Evolutionary conservation across 2,329 filamentous ascomycete genomes (phyloP), one percentile per base, ranked within the genome.

Genomic region (Alternaria triticimaculans): DNA sequence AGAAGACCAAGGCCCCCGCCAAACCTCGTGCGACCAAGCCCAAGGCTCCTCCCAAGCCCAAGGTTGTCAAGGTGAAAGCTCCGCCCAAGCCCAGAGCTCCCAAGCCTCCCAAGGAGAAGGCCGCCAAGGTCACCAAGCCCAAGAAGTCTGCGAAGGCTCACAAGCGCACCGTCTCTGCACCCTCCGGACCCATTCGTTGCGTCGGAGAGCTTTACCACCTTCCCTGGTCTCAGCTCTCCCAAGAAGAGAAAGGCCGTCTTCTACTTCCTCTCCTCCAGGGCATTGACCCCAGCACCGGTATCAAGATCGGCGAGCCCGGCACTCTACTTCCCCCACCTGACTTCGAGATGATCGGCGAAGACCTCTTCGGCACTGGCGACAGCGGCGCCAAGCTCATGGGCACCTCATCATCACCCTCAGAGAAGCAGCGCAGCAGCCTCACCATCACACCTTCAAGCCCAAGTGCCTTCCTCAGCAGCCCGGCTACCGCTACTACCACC

Each of bases 251-350:
- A 53, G 46, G 55, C 2, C 64, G 66, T 4, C 21, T 76, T 7
- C 51, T 75, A 4, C 58, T 71, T 0, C 71, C 68, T 5, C 54
- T 75, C 6, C 59, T 74, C 8, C 60, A 68, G 6, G 68, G 68
- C 11, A 51, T 68, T 8, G 61, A 75, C 15, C 73, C 72, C 3
- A 26, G n/a, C 14, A 68, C 63, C 6, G 65, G 65, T 11, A 9
- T 20, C 7, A 48, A 33, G 28, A 30, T 55, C 3, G 18, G 33
- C 6, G n/a, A 45, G 10, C 53, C 60, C 1, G 53, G 53, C 3
- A 30, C 26, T 9, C 21, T 60, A 5, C 56, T 55, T 2, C 21
- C 28, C 2, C 45, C 46, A 0, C 30, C 57, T 4, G 37, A 54
- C 23, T 55, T 58, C 15, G 51, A 63, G n/a, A 45, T 28, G 18